A percentile compares a stretch with the other conserved stretches of the same genome.
Conservation (phyloP, 768 basidiomycete genomes). For the Lactarius indigo region DNA sequence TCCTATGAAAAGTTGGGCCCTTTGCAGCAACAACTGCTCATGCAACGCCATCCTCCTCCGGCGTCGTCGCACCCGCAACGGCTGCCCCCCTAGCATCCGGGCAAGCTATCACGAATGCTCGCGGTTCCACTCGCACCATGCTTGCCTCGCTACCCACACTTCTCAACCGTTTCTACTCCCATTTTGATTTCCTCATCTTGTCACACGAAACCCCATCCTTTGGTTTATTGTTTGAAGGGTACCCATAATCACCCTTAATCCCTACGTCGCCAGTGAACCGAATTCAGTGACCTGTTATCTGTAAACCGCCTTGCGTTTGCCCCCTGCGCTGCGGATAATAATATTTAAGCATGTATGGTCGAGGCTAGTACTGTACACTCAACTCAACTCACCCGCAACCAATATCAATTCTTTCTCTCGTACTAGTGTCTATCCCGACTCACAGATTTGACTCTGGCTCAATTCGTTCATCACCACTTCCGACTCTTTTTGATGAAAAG, state of each 20-base stretch:
- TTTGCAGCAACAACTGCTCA: background rate
- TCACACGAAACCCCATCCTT: background rate
- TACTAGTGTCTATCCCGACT: background rate
- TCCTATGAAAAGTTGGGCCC: conserved; percentile 17
- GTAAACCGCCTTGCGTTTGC: background rate
- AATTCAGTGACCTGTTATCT: background rate
- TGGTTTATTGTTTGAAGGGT: no score
- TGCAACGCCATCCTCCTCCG: background rate
- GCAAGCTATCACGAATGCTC: background rate
- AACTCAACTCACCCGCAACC: background rate
- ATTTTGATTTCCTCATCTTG: background rate
- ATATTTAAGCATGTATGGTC: background rate
- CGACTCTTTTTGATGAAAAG: background rate
- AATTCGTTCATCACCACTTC: background rate
- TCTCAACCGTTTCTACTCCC: background rate
- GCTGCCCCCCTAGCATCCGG: background rate
- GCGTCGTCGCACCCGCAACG: background rate
- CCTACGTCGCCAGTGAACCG: background rate
- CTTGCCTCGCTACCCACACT: background rate
- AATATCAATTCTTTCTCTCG: background rate
- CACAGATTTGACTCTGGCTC: background rate
- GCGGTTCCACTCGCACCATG: background rate
- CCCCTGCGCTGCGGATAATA: background rate
- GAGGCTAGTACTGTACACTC: background rate
- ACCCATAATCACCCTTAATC: background rate